Conservation (phyloP, 768 basidiomycete species). For the Sistotremastrum suecicum region DNA sequence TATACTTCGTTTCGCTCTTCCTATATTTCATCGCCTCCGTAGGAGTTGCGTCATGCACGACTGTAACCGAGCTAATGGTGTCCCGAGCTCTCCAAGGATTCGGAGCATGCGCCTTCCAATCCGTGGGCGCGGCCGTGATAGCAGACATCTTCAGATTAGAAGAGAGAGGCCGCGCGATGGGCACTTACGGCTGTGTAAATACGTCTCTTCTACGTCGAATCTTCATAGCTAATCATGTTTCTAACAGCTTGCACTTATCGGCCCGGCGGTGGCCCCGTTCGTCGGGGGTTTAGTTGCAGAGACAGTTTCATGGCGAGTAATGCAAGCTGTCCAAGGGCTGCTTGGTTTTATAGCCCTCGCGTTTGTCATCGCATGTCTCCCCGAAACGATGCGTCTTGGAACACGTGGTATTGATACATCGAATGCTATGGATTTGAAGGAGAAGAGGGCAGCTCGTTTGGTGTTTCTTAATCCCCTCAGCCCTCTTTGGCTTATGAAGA, state of each 20-base stretch:
- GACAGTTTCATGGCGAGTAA: conserved; percentile 40
- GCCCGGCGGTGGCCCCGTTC: no score
- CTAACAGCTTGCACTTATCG: no score
- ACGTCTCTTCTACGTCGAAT: conserved; percentile 17
- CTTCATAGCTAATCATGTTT: no score
- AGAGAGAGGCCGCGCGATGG: conserved; percentile 34
- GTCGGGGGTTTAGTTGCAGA: no score
- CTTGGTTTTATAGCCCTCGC: conserved; percentile 26
- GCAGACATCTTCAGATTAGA: no score
- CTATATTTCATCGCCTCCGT: conserved; percentile 43
- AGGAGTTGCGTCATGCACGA: conserved; percentile 36
- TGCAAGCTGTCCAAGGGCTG: conserved; percentile 34
- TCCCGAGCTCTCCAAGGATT: conserved; percentile 55
- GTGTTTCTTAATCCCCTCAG: conserved; percentile 47
- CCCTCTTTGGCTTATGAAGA: conserved; percentile 35
- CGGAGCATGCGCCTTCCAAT: conserved; percentile 42
- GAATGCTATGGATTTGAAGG: conserved; percentile 3
- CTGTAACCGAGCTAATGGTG: conserved; percentile 33
- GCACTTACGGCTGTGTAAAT: conserved; percentile 8
- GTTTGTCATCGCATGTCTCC: conserved; percentile 31
- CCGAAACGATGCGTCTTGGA: conserved; percentile 55
- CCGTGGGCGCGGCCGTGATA: conserved; percentile 22
- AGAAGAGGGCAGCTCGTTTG: conserved; percentile 9
- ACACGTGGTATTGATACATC: conserved; percentile 37
- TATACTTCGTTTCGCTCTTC: conserved; percentile 48